A percentile compares a stretch with the other conserved stretches of the same genome.
Evolutionary conservation across 495 filamentous ascomycete genomes (phyloP).

Genomic region (Neurospora sp.): DNA sequence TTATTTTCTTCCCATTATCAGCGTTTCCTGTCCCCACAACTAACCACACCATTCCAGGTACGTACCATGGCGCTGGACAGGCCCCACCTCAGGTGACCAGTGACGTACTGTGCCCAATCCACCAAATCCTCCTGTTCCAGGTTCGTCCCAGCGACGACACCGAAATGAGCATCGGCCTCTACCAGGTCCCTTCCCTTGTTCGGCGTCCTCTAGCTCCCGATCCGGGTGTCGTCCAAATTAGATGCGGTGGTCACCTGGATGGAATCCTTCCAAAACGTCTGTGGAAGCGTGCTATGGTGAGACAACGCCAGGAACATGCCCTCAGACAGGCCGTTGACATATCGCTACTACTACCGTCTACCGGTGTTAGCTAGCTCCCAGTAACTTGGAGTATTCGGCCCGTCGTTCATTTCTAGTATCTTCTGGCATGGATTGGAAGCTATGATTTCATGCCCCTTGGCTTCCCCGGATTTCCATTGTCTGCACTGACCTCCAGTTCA

Average conservation of each 20-base stretch:
- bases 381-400: not conserved
- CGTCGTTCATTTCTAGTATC: not conserved
- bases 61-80: not conserved
- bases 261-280: not conserved
- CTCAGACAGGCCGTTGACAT: not conserved
- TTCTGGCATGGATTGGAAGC: not conserved
- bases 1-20: not conserved
- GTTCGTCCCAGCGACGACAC: not conserved
- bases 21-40: not conserved
- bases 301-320: not conserved
- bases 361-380: not conserved
- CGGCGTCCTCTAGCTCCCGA: not conserved
- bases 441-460: not conserved
- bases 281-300: not conserved
- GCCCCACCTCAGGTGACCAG: not conserved
- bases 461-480: not conserved
- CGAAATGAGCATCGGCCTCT: not conserved
- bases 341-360: not conserved
- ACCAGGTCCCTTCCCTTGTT: not conserved
- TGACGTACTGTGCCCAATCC: not conserved
- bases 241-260: not conserved
- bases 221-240: not conserved
- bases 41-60: not conserved
- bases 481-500: not conserved
- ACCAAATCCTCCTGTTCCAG: not conserved